Percentiles rank a stretch among this genome's conserved stretches.
phyloP scores from a whole-genome alignment of 768 basidiomycete genomes.

The Strobilomyces dryophilus region DNA sequence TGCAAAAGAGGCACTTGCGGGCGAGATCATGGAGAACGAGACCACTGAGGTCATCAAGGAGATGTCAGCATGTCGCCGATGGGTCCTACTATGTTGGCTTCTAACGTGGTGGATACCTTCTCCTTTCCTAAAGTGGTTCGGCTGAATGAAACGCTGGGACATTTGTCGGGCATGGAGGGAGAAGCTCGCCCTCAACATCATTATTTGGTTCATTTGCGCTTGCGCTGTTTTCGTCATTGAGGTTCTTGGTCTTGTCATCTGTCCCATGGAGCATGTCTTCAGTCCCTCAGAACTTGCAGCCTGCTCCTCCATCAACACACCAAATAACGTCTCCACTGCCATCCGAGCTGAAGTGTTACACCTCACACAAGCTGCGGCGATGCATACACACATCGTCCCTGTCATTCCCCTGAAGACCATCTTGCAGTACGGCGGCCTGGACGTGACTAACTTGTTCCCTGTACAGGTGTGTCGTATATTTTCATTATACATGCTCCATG shows the following conservation, averaged over 20 bases:
- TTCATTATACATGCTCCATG: not conserved
- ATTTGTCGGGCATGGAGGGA: constrained; percentile 96
- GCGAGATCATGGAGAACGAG: constrained; percentile 84
- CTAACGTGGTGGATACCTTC: constrained; percentile 92
- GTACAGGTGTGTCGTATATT: constrained; percentile 62
- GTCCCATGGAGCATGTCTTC: constrained; percentile 93
- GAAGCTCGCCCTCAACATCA: constrained; percentile 31
- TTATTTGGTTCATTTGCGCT: constrained; percentile 92
- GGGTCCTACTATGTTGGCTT: constrained; percentile 85
- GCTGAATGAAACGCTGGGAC: constrained; percentile 93
- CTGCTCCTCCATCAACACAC: constrained; percentile 58
- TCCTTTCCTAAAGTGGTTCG: constrained; percentile 60
- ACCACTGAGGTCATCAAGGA: constrained; percentile 86
- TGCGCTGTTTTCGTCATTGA: constrained; percentile 92
- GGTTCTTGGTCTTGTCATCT: constrained; percentile 81
- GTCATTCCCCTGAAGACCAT: constrained; percentile 75
- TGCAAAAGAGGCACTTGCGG: constrained; percentile 81
- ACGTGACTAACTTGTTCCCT: constrained; percentile 80
- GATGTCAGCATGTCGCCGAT: constrained; percentile 72
- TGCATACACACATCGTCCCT: constrained; percentile 61
- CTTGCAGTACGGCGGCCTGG: constrained; percentile 77
- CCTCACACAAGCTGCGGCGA: constrained; percentile 58
- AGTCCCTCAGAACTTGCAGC: constrained; percentile 67
- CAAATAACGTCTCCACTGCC: constrained; percentile 74
- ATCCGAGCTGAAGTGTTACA: constrained; percentile 97